Conservation (phyloP, 2,329 filamentous ascomycete species). For the Ramichloridium luteum region DNA sequence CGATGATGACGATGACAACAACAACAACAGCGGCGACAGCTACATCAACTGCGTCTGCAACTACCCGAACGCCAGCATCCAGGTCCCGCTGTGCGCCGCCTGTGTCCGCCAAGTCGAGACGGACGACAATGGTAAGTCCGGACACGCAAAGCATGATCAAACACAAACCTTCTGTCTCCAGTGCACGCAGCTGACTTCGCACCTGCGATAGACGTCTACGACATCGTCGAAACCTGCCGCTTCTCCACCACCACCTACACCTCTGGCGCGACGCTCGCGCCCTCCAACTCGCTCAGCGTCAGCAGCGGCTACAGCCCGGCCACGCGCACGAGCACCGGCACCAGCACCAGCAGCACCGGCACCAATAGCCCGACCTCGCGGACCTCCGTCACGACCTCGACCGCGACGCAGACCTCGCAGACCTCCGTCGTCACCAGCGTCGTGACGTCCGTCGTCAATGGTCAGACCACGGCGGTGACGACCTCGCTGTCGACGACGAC, state of each 20-base stretch:
- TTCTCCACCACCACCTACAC: slow-evolving; percentile 20
- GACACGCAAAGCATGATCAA: no score
- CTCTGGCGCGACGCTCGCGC: slow-evolving; percentile 10
- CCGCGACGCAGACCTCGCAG: no score
- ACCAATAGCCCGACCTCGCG: no score
- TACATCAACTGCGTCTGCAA: slow-evolving; percentile 21
- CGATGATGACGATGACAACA: slow-evolving; percentile 13
- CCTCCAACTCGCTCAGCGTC: slow-evolving; percentile 4
- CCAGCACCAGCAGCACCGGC: neutral
- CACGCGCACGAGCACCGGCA: neutral
- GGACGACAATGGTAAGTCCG: slow-evolving; percentile 20
- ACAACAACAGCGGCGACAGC: slow-evolving; percentile 13
- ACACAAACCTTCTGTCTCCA: no score
- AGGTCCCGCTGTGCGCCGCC: slow-evolving; percentile 22
- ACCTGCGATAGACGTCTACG: slow-evolving; percentile 10
- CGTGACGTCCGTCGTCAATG: neutral
- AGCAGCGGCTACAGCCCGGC: neutral
- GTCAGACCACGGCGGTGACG: neutral
- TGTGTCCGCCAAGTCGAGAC: slow-evolving; percentile 21
- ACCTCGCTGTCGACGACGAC: neutral
- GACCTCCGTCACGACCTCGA: neutral
- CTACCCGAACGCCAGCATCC: slow-evolving; percentile 14
- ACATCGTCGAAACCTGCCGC: slow-evolving; percentile 21
- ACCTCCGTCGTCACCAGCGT: neutral
- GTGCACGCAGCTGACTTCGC: no score